phyloP scores from a whole-genome alignment of 805 yeast genomes.

The Yueomyces sinensis region DNA sequence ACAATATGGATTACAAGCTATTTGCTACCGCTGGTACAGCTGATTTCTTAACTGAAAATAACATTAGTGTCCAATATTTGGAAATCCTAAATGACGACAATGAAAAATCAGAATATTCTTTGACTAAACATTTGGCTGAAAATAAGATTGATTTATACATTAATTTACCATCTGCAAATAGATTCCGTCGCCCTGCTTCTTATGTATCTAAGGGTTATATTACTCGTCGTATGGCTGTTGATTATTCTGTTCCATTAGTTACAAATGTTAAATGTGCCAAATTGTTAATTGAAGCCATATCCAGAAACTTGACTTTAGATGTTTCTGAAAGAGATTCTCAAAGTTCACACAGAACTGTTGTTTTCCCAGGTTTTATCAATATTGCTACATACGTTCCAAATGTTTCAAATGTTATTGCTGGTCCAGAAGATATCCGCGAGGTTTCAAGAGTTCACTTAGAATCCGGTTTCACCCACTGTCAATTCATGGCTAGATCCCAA shows the following conservation, averaged over 20 bases:
- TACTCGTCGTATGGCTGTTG: conserved; percentile 99
- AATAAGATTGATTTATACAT: conserved; percentile 92
- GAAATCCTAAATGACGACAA: conserved; percentile 73
- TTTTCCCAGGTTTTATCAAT: conserved; percentile 79
- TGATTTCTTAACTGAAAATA: conserved; percentile 92
- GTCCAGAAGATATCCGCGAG: conserved; percentile 46
- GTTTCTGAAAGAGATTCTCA: conserved; percentile 76
- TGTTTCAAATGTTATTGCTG: conserved; percentile 30
- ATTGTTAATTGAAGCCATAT: conserved; percentile 84
- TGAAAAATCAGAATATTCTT: conserved; percentile 85
- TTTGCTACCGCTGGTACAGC: conserved; percentile 99
- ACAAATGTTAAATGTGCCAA: conserved; percentile 97
- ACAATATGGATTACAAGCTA: conserved; percentile 75
- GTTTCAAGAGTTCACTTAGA: conserved; percentile 60
- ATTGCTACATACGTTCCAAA: conserved; percentile 69
- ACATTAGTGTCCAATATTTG: conserved; percentile 85
- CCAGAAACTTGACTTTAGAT: conserved; percentile 52
- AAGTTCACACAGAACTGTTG: conserved; percentile 72
- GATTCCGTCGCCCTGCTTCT: conserved; percentile 97
- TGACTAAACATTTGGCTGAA: conserved; percentile 92
- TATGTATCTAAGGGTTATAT: conserved; percentile 95
- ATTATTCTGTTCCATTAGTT: conserved; percentile 92
- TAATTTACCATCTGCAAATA: conserved; percentile 91
- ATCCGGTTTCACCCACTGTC: conserved; percentile 80
- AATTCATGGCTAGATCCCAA: conserved; percentile 61